These are phyloP conservation scores for Botrytis hyacinthi DNA, from an alignment of 2,329 filamentous ascomycete genomes.

Conservation along the genomic window DNA sequence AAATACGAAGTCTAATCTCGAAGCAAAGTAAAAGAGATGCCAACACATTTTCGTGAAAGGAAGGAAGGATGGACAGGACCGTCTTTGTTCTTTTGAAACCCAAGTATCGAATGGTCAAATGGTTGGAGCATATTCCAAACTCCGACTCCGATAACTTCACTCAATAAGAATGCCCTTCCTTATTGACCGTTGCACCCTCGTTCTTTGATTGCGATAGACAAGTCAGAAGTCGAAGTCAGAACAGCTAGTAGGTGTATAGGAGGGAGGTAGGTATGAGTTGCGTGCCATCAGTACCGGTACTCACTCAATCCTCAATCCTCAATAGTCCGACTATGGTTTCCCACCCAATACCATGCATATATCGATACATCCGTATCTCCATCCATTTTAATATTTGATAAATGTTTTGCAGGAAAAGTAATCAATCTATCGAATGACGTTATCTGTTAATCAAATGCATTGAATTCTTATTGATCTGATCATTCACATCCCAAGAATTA, in stretches of 20 bases:
- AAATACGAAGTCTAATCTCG: slow-evolving; percentile 5
- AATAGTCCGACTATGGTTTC: neutral
- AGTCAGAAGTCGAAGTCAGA: too few relatives aligned
- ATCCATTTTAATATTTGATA: neutral
- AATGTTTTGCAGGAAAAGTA: neutral
- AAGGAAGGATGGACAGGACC: neutral
- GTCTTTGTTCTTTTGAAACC: slow-evolving; percentile 10
- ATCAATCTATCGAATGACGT: slow-evolving; percentile 6
- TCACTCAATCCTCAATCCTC: neutral
- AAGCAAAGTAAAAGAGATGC: neutral
- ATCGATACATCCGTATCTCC: too few relatives aligned
- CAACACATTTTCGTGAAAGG: neutral
- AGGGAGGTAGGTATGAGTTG: neutral
- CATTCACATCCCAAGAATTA: slow-evolving; percentile 3
- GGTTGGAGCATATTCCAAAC: neutral
- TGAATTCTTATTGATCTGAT: slow-evolving; percentile 20
- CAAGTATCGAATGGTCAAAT: neutral
- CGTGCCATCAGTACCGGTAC: neutral
- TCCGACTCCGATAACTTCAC: neutral
- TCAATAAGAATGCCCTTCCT: too few relatives aligned
- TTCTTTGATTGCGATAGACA: too few relatives aligned
- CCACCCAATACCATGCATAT: neutral
- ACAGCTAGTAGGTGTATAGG: too few relatives aligned
- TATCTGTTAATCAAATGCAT: slow-evolving; percentile 16
- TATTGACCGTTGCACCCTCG: too few relatives aligned